Evolutionary conservation across 2,329 filamentous ascomycete species (phyloP).

Genomic region (Cercospora zeina): DNA sequence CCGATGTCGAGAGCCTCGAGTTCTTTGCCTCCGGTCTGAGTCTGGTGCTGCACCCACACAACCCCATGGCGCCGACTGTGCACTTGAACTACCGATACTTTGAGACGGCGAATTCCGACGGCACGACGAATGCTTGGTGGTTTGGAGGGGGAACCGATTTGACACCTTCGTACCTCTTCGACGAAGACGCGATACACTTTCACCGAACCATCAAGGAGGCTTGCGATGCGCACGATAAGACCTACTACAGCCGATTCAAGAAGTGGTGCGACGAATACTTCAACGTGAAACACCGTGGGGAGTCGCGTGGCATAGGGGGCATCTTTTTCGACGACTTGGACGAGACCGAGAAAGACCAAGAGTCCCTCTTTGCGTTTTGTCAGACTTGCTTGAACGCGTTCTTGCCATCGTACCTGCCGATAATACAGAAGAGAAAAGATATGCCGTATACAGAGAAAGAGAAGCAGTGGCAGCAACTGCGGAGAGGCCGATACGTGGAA

Average conservation of each 20-base stretch:
- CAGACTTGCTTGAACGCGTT: slow-evolving; percentile 84
- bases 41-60: slow-evolving; percentile 87
- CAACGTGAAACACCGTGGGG: slow-evolving; percentile 83
- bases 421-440: slow-evolving; percentile 83
- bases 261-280: slow-evolving; percentile 99
- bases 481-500: slow-evolving; percentile 93
- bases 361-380: slow-evolving; percentile 86
- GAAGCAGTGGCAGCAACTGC: slow-evolving; percentile 95
- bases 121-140: slow-evolving; percentile 88
- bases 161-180: slow-evolving; percentile 90
- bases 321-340: slow-evolving; percentile 99
- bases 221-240: slow-evolving; percentile 89
- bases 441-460: slow-evolving; percentile 84
- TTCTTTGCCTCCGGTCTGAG: slow-evolving; percentile 96
- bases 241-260: slow-evolving; percentile 93
- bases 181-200: slow-evolving; percentile 96
- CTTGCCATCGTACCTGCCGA: slow-evolving; percentile 85
- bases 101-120: slow-evolving; percentile 85
- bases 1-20: slow-evolving; percentile 76
- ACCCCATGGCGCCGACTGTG: slow-evolving; percentile 96
- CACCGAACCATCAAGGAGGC: slow-evolving; percentile 88
- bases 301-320: slow-evolving; percentile 84
- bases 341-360: slow-evolving; percentile 78
- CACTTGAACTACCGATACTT: slow-evolving; percentile 99
- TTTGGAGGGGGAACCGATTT: slow-evolving; percentile 94